Percentiles rank a stretch among this genome's conserved stretches.
phyloP scores from a whole-genome alignment of 306 rosid species.

The Morella rubra region DNA sequence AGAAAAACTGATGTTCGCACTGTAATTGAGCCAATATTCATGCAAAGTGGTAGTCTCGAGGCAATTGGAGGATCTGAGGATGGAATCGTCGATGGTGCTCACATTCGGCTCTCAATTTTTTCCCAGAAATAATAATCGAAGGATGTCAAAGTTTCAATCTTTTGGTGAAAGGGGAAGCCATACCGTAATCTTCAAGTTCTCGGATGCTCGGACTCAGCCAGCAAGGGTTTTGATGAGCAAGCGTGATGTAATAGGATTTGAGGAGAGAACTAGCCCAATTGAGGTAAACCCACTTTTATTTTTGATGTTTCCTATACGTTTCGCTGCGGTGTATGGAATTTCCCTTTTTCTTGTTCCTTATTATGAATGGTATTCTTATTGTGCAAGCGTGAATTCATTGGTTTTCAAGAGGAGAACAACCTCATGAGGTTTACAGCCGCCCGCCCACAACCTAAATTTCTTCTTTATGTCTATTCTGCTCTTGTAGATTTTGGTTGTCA shows the following conservation, averaged over 20 bases:
- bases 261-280: conserved; percentile 73
- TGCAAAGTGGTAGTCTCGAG: background rate
- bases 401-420: background rate
- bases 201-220: conserved; percentile 27
- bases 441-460: too few relatives aligned
- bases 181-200: conserved; percentile 35
- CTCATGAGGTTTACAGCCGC: too few relatives aligned
- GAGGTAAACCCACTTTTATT: conserved; percentile 45
- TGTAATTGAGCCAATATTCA: background rate
- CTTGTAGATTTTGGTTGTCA: background rate
- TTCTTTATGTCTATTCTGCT: background rate
- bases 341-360: conserved; percentile 4
- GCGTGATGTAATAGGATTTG: conserved; percentile 41
- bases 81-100: conserved; percentile 55
- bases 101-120: conserved; percentile 47
- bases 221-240: conserved; percentile 36
- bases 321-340: conserved; percentile 10
- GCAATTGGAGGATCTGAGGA: conserved; percentile 19
- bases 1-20: background rate
- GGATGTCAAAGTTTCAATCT: conserved; percentile 32
- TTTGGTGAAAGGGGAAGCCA: conserved; percentile 22
- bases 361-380: background rate
- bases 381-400: background rate
- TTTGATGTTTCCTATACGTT: conserved; percentile 17
- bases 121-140: conserved; percentile 30